phyloP scores from a whole-genome alignment of 2,329 filamentous ascomycete genomes.

The Xylaria arbuscula region DNA sequence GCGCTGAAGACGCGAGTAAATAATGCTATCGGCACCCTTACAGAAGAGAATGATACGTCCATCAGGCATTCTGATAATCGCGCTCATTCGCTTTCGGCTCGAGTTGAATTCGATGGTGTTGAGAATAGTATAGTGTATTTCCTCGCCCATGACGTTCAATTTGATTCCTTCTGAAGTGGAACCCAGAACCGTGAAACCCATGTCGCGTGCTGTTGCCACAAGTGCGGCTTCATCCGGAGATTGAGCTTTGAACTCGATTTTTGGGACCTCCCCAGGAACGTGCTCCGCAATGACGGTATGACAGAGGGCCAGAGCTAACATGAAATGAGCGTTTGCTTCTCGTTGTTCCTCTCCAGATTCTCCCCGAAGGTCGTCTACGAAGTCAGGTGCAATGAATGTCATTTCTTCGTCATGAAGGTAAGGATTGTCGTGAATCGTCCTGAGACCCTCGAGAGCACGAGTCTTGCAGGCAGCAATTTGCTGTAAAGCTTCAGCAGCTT shows the following conservation, averaged over 20 bases:
- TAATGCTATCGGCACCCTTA: slow-evolving; percentile 97
- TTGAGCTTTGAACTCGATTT: slow-evolving; percentile 95
- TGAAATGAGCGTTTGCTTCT: slow-evolving; percentile 85
- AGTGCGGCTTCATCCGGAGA: slow-evolving; percentile 96
- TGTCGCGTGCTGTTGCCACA: slow-evolving; percentile 92
- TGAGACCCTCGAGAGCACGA: slow-evolving; percentile 77
- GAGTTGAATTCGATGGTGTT: slow-evolving; percentile 99
- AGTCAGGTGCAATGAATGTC: slow-evolving; percentile 93
- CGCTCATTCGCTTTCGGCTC: slow-evolving; percentile 95
- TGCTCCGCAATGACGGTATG: slow-evolving; percentile 95
- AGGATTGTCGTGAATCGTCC: slow-evolving; percentile 85
- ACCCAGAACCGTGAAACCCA: slow-evolving; percentile 92
- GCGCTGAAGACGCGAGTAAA: slow-evolving; percentile 88
- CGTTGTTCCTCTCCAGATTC: slow-evolving; percentile 81
- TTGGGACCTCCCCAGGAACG: slow-evolving; percentile 87
- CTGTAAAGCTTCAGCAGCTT: slow-evolving; percentile 75
- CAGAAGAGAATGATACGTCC: slow-evolving; percentile 91
- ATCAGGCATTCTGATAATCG: slow-evolving; percentile 94
- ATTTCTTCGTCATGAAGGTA: slow-evolving; percentile 90
- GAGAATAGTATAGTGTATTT: slow-evolving; percentile 85
- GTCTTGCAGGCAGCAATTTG: slow-evolving; percentile 84
- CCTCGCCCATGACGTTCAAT: slow-evolving; percentile 86
- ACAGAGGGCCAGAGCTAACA: slow-evolving; percentile 94
- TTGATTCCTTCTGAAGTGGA: slow-evolving; percentile 82
- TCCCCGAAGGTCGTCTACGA: slow-evolving; percentile 83